Evolutionary conservation across 202 grass and related monocot species (phyloP).

Genomic region (Eragrostis tef): DNA sequence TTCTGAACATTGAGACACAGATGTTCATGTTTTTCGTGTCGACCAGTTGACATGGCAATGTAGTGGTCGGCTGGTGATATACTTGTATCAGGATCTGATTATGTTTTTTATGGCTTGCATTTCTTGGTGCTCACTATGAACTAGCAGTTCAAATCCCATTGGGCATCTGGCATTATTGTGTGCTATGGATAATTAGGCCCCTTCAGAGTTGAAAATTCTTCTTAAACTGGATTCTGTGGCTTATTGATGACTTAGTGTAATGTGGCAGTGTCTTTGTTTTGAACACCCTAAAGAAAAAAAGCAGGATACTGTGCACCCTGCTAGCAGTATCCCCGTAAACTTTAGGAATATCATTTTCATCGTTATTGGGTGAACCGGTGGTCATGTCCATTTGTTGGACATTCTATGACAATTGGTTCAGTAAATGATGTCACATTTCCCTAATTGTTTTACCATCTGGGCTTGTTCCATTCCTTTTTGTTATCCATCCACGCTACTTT

Average conservation of each 20-base stretch:
- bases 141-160: background rate
- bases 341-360: slow-evolving; percentile 50
- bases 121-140: background rate
- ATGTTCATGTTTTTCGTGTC: slow-evolving; percentile 47
- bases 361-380: slow-evolving; percentile 58
- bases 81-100: background rate
- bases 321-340: slow-evolving; percentile 47
- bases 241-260: background rate
- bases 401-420: slow-evolving; percentile 54
- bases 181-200: background rate
- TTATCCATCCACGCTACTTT: background rate
- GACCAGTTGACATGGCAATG: background rate
- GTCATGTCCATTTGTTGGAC: slow-evolving; percentile 35
- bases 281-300: slow-evolving; percentile 50
- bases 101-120: background rate
- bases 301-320: slow-evolving; percentile 47
- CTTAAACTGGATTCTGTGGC: background rate
- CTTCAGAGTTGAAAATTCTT: background rate
- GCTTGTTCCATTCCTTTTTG: background rate
- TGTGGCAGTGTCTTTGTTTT: background rate
- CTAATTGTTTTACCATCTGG: background rate
- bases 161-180: background rate
- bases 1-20: background rate
- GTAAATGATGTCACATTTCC: slow-evolving; percentile 53
- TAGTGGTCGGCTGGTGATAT: slow-evolving; percentile 22